These are phyloP conservation scores for Dissophora globulifera DNA, from an alignment of 192 early-diverging fungal genomes.

Conservation along the genomic window DNA sequence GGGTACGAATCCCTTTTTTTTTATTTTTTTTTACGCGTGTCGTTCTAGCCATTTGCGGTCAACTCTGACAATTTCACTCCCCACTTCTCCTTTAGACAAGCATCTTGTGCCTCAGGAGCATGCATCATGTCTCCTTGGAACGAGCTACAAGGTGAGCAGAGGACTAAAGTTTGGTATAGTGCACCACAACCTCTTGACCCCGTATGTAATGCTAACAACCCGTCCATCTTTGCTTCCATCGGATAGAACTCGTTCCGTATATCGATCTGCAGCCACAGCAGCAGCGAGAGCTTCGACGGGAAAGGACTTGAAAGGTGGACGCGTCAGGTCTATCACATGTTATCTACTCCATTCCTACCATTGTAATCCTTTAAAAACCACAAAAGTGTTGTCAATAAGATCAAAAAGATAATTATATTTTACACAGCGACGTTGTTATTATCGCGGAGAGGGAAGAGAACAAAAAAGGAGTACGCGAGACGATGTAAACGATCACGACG, in stretches of 20 bases:
- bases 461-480: too few relatives aligned
- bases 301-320: conserved; percentile 13
- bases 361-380: too few relatives aligned
- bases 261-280: conserved; percentile 29
- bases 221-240: background rate
- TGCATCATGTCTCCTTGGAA: conserved; percentile 52
- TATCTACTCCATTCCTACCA: background rate
- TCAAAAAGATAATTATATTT: too few relatives aligned
- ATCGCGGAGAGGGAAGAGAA: too few relatives aligned
- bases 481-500: too few relatives aligned
- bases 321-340: background rate
- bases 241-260: conserved; percentile 23
- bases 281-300: conserved; percentile 35
- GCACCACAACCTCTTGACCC: too few relatives aligned
- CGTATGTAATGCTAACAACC: background rate
- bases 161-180: background rate
- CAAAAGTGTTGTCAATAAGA: too few relatives aligned
- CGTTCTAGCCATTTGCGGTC: too few relatives aligned
- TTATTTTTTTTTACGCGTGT: background rate
- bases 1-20: conserved; percentile 25
- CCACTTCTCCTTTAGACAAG: conserved; percentile 16
- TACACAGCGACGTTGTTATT: too few relatives aligned
- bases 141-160: conserved; percentile 39
- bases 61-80: background rate
- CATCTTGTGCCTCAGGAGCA: conserved; percentile 33